These are phyloP conservation scores for Cryptosporidium baileyi DNA, from an alignment of 169 alveolate genomes.

Conservation along the genomic window DNA sequence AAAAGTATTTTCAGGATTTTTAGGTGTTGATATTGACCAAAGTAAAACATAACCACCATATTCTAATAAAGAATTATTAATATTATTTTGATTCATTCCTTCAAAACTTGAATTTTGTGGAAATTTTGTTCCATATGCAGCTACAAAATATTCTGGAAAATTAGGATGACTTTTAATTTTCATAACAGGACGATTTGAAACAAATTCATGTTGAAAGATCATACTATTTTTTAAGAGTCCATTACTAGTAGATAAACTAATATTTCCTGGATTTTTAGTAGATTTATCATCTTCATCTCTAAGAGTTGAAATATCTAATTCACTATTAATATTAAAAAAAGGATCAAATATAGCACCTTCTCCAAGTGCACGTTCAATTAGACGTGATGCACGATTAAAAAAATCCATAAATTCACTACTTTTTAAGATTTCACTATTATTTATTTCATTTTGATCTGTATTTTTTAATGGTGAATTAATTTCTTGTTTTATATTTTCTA, in stretches of 20 bases:
- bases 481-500: not conserved
- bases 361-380: conserved; percentile 56
- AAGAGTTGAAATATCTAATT: not conserved
- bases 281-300: not conserved
- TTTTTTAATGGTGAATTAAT: not conserved
- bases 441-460: not conserved
- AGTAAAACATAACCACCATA: conserved; percentile 54
- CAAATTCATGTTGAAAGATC: conserved; percentile 15
- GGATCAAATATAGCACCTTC: conserved; percentile 66
- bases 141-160: conserved; percentile 61
- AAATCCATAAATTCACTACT: conserved; percentile 66
- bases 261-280: conserved; percentile 57
- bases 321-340: conserved; percentile 34
- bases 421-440: conserved; percentile 29
- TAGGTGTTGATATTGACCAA: conserved; percentile 68
- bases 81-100: conserved; percentile 1
- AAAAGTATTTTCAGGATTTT: conserved; percentile 46
- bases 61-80: not conserved
- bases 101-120: conserved; percentile 48
- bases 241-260: conserved; percentile 15
- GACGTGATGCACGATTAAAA: conserved; percentile 34
- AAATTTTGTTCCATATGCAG: conserved; percentile 27
- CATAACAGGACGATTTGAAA: conserved; percentile 40
- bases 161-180: conserved; percentile 48
- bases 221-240: conserved; percentile 50